Base-by-base conservation (phyloP, 2,329 filamentous ascomycete species). In the Amphichorda felina region DNA sequence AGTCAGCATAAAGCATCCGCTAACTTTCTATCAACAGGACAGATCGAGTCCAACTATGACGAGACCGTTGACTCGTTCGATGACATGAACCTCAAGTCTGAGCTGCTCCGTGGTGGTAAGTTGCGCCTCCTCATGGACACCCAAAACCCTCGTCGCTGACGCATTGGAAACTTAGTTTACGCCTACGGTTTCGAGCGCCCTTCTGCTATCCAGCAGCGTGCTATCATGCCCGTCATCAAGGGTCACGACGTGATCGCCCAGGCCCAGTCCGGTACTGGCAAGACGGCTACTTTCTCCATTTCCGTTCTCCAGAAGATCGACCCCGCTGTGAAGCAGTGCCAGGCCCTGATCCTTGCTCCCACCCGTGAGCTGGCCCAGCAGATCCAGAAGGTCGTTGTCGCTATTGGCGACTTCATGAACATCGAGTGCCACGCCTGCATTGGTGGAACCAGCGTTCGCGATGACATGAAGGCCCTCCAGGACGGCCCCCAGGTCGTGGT, bases 31-130 rank as follows among this genome's bases (percentile, higher is more conserved):
- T 10, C 38, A 29, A 36, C 63, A 94, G 89, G 82, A 68, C 87
- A 94, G 73, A 98, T 98, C 76, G 93, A 98, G 78, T 94, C 88
- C 62, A 98, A 98, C 85, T 98, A 96, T 73, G 91, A 98, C 77
- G 88, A 96, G 78, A 88, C 89, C 57, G 89, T 91, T 67, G 93
- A 98, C 70, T 94, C 87, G 43, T 98, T 98, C 70, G 91, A 98
- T 69, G 76, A 88, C 55, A 98, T 98, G 91, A 81, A 79, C 70
- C 78, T 98, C 58, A 94, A 93, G 79, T 61, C 86, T 47, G 91
- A 98, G 75, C 83, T 98, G 59, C 86, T 98, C 61, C 87, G 91
- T 70, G 91, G 91, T 71, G 91, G 66, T 71, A 52, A 59, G 59
- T 62, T 39, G 21, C 18, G 17, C 15, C 5, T n/a, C 26, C 17